These are phyloP conservation scores for Cryptosporidium tyzzeri DNA, from an alignment of 169 alveolate species.

Conservation along the genomic window DNA sequence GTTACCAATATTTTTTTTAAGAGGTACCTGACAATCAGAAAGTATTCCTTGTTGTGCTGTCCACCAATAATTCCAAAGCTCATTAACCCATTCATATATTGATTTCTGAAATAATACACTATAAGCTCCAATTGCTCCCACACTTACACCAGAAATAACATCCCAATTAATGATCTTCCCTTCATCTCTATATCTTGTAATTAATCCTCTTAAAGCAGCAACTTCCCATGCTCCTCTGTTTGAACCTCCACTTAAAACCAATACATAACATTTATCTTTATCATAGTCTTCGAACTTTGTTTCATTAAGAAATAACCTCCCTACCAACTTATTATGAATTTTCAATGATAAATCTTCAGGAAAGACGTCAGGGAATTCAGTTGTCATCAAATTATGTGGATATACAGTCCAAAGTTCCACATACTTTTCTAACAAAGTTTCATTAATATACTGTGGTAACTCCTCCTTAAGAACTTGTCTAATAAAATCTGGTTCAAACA, in stretches of 20 bases:
- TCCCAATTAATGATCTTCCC: constrained; percentile 69
- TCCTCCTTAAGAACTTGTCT: constrained; percentile 38
- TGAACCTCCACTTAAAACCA: constrained; percentile 73
- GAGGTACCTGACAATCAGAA: constrained; percentile 70
- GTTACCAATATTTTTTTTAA: constrained; percentile 57
- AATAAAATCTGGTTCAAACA: constrained; percentile 27
- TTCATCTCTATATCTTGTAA: constrained; percentile 49
- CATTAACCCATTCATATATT: constrained; percentile 53
- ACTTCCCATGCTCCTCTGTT: constrained; percentile 77
- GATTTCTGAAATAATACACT: constrained; percentile 34
- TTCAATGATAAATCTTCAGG: constrained; percentile 24
- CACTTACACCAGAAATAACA: constrained; percentile 69
- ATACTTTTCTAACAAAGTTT: constrained; percentile 18
- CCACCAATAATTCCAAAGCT: constrained; percentile 76
- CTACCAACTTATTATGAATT: constrained; percentile 26
- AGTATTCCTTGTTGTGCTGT: constrained; percentile 56
- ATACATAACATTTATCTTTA: constrained; percentile 42
- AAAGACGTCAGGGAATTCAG: constrained; percentile 44
- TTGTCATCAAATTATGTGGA: constrained; percentile 56
- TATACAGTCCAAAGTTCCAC: constrained; percentile 67
- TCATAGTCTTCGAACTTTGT: constrained; percentile 42
- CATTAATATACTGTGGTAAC: constrained; percentile 9
- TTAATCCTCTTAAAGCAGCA: constrained; percentile 59
- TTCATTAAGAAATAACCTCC: constrained; percentile 11
- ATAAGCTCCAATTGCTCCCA: constrained; percentile 75